phyloP scores from a whole-genome alignment of 495 filamentous ascomycete genomes.

The Neurospora sp. region DNA sequence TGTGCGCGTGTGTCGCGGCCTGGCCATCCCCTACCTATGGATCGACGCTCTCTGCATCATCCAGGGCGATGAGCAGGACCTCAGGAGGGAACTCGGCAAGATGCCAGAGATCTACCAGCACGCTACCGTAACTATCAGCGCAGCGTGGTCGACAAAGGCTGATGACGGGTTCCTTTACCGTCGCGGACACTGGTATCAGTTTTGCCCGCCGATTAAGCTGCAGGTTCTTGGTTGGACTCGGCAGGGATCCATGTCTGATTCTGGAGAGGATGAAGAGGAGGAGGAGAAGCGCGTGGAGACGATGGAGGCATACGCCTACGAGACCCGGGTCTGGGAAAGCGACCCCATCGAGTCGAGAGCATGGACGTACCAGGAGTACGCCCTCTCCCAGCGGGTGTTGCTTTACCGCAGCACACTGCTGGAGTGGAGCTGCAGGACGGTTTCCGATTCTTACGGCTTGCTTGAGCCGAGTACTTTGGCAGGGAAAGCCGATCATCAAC shows the following conservation, averaged over 20 bases:
- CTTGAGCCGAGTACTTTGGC: no score
- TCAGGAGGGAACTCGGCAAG: neutral
- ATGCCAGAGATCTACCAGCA: slow-evolving; percentile 1
- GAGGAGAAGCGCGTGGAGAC: no score
- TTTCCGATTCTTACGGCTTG: no score
- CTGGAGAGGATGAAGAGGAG: no score
- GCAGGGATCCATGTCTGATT: neutral
- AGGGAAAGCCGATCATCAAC: no score
- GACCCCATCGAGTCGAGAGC: no score
- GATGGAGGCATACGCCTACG: no score
- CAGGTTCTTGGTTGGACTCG: neutral
- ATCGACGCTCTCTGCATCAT: slow-evolving; percentile 4
- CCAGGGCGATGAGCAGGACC: neutral
- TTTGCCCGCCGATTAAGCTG: neutral
- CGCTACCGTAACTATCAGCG: neutral
- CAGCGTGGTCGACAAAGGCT: neutral
- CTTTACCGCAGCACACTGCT: no score
- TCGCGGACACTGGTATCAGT: neutral
- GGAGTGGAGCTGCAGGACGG: no score
- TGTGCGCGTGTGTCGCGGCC: neutral
- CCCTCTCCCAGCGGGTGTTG: no score
- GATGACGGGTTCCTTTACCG: neutral
- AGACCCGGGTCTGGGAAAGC: no score
- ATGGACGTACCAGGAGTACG: no score
- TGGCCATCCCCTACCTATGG: neutral